Evolutionary conservation across 306 rosid species (phyloP).

Genomic region (Dryas octopetala): DNA sequence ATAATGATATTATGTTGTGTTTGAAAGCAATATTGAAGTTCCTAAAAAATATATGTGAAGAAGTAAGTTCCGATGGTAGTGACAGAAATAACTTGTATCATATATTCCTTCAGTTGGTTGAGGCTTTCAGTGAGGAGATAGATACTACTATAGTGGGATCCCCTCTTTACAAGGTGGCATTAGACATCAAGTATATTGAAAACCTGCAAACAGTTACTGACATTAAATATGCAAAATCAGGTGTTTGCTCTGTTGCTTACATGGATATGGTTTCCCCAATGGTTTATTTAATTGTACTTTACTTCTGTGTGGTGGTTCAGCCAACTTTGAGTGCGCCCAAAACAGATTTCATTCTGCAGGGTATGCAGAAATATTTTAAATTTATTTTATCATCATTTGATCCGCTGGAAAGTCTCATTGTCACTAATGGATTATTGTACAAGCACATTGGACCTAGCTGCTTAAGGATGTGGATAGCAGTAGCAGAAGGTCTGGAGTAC

Average conservation of each 20-base stretch:
- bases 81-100: constrained; percentile 41
- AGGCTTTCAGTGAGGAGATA: constrained; percentile 58
- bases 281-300: constrained; percentile 58
- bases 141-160: constrained; percentile 66
- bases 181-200: constrained; percentile 54
- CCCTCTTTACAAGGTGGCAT: constrained; percentile 68
- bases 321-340: constrained; percentile 32
- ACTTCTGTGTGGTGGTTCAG: constrained; percentile 52
- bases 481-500: constrained; percentile 54
- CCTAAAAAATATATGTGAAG: constrained; percentile 48
- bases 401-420: constrained; percentile 48
- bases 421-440: constrained; percentile 49
- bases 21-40: constrained; percentile 53
- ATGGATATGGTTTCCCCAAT: constrained; percentile 85
- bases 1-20: constrained; percentile 55
- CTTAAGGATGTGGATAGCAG: constrained; percentile 61
- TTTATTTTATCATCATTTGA: constrained; percentile 56
- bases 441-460: constrained; percentile 41
- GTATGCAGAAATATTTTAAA: constrained; percentile 48
- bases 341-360: constrained; percentile 33
- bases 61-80: constrained; percentile 37
- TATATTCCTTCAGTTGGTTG: constrained; percentile 46
- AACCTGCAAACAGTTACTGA: constrained; percentile 37
- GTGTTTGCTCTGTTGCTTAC: constrained; percentile 40
- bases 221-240: constrained; percentile 32